Evolutionary conservation across 768 basidiomycete species (phyloP).

Genomic region (Mycena crocata): DNA sequence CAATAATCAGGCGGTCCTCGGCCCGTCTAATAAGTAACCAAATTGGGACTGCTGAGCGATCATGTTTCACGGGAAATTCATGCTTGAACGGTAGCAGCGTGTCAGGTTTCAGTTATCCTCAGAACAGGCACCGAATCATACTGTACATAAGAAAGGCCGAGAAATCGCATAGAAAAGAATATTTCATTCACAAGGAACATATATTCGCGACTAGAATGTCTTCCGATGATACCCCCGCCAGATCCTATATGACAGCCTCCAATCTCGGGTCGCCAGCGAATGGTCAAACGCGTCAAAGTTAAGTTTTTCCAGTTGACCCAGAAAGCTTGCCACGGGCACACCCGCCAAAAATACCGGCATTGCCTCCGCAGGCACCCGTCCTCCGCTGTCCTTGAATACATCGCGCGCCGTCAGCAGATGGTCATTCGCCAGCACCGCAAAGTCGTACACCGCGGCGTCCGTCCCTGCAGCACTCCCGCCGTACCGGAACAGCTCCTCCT

Average conservation of each 20-base stretch:
- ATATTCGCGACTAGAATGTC: slow-evolving; percentile 18
- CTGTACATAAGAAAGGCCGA: no score
- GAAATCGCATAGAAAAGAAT: no score
- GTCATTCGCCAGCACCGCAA: slow-evolving; percentile 85
- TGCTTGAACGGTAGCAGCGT: no score
- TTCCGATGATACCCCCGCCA: slow-evolving; percentile 58
- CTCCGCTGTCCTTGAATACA: slow-evolving; percentile 67
- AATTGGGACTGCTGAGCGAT: neutral
- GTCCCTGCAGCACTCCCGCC: slow-evolving; percentile 69
- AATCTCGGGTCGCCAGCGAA: slow-evolving; percentile 72
- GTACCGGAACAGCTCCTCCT: slow-evolving; percentile 81
- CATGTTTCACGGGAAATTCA: no score
- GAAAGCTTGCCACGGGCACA: slow-evolving; percentile 76
- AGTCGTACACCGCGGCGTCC: slow-evolving; percentile 84
- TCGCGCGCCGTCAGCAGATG: slow-evolving; percentile 80
- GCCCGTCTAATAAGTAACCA: neutral
- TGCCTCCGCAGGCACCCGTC: slow-evolving; percentile 65
- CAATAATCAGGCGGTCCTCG: neutral
- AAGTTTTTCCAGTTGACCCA: slow-evolving; percentile 72
- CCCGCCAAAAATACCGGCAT: slow-evolving; percentile 80
- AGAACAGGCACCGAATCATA: no score
- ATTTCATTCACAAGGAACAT: no score
- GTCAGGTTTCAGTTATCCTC: no score
- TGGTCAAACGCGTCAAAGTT: slow-evolving; percentile 81
- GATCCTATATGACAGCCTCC: slow-evolving; percentile 84